Base-by-base conservation (phyloP, 257 asterid species). In the Paraleonurus japonicus region DNA sequence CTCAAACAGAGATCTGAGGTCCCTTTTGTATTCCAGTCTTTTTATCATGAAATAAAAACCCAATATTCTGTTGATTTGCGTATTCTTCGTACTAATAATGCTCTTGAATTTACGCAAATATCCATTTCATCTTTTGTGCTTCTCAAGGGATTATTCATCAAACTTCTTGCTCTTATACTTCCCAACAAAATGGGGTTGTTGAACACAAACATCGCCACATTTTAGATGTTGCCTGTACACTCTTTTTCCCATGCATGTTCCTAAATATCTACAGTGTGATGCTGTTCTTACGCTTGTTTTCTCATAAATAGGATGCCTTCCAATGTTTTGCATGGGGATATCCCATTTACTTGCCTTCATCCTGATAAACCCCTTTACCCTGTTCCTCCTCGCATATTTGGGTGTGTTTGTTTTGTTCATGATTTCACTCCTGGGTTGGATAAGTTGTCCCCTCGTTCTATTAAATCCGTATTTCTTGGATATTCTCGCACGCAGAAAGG, bases 111-210 rank as follows among this genome's bases (percentile, higher is more conserved):
- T 58, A 58, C 20, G 32, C 39, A 58, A 58, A 7, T 5, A 0
- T 13, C 20, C 13, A 24, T 24, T 26, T 12, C 39, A 12, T 3
- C 20, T 58, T 58, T 58, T 26, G 64, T 58, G 22, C 0, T 11
- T 58, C 64, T 20, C 54, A 64, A 20, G 35, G 55, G 0, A 64
- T 43, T 23, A 22, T 65, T 22, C 70, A 65, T 65, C 59, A 45
- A 65, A 65, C 70, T 7, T 23, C 19, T 13, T 65, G 41, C 19
- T n/a, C 39, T 11, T 9, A 65, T 3, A 65, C 70, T 12, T 65
- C 59, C 1, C 58, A 65, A 24, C 51, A 65, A n/a, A 65, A 65
- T 65, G 41, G 58, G 20, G 70, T 43, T 2, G 57, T 24, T 1
- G 26, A 45, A 17, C 41, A 4, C 39, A 65, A 45, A 16, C 51